Evolutionary conservation across 1,139 yeast species (phyloP).

Genomic region (Hansenula anomala): DNA sequence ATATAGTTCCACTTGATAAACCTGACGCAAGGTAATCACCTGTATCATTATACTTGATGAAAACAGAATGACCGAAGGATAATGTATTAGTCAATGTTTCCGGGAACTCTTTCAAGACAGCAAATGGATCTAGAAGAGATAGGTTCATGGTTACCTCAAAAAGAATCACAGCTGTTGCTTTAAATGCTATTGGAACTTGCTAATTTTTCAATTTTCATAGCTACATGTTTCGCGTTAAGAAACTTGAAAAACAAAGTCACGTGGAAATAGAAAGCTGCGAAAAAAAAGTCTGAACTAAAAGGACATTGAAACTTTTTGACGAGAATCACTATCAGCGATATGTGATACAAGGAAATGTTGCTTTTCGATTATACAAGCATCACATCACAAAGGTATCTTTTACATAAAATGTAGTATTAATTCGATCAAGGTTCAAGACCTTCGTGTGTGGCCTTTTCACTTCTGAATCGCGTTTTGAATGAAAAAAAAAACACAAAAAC

Average conservation of each 20-base stretch:
- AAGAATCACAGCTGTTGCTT: not conserved
- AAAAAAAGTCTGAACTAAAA: too few species aligned
- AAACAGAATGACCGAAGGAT: constrained; percentile 68
- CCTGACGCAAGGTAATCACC: constrained; percentile 94
- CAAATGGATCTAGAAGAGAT: constrained; percentile 86
- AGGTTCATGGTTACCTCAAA: constrained; percentile 52
- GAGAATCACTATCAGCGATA: too few species aligned
- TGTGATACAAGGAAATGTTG: too few species aligned
- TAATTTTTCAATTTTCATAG: too few species aligned
- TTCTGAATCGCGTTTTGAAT: not conserved
- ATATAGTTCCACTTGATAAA: constrained; percentile 69
- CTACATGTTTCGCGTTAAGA: too few species aligned
- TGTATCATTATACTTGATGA: constrained; percentile 62
- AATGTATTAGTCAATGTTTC: constrained; percentile 70
- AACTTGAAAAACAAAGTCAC: too few species aligned
- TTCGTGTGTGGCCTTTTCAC: not conserved
- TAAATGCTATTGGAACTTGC: not conserved
- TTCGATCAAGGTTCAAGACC: too few species aligned
- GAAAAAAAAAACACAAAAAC: constrained; percentile 5
- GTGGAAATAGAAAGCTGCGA: too few species aligned
- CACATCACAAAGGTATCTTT: too few species aligned
- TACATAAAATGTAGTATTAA: too few species aligned
- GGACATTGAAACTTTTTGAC: too few species aligned
- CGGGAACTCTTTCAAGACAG: constrained; percentile 90
- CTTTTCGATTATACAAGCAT: too few species aligned